Evolutionary conservation across 164 flowering plant genomes (phyloP), one percentile per base, ranked within the genome.

Genomic region (Macadamia integrifolia): DNA sequence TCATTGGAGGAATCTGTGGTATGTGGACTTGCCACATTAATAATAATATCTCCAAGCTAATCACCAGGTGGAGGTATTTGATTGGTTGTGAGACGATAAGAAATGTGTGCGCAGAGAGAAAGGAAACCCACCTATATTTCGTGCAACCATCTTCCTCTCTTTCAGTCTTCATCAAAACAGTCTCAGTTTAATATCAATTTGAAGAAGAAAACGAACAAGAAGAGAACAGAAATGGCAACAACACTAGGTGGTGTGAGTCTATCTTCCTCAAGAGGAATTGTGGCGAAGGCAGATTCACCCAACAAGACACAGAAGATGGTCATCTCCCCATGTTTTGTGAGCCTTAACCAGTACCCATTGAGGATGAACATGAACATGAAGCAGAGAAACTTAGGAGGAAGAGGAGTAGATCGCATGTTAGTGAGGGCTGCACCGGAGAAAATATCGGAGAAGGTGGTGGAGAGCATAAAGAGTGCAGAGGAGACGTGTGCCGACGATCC

Each of bases 71-170:
- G 78, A 50, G 44, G 59, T 4, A 1, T 12, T 13, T 49, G 60
- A 71, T 75, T 83, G 84, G 87, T 14, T 50, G 2, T 58, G 35
- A 63, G 14, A 7, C 48, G 91, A 85, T 87, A 83, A 83, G 85
- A 80, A 78, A 23, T 80, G 72, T 80, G 84, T 77, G 88, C 73
- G 58, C 81, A 61, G 6, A 57, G 79, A 60, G 4, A 48, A 18
- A 30, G 4, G 61, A 42, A 0, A 44, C 61, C 69, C 72, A 58
- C n/a, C 42, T 62, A 67, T 68, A 74, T 50, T 42, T 28, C 65
- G 30, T 17, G 12, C 42, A 28, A 66, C 10, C 57, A 28, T 62
- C 56, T 64, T 62, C 71, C 9, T 28, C 70, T 30, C 43, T 31
- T 57, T 40, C 52, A 55, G 40, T 50, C 32, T 23, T 29, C 4